Evolutionary conservation across 352 stramenopile species (phyloP), one percentile per base, ranked within the genome.

Genomic region (Plasmopara muralis): DNA sequence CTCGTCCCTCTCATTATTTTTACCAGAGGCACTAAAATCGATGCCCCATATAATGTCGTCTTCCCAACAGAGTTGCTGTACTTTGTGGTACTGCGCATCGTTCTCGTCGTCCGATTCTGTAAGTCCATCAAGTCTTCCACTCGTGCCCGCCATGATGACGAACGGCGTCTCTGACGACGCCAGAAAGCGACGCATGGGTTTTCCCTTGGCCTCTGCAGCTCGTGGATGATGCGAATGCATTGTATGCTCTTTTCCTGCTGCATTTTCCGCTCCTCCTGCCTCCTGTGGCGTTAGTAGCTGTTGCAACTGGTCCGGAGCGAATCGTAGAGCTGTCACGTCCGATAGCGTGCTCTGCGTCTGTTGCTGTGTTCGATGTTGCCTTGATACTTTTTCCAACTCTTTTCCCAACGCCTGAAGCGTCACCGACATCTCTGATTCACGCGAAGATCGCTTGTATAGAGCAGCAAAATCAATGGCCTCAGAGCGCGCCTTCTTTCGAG

Each of bases 11-110:
- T 41, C 50, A 18, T 53, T 20, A 2, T 41, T 1, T 34, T 68
- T 65, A 13, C 53, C 70, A 42, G 64, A 48, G 6, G 53, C 38
- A 4, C 62, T 60, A 40, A 86, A 83, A 38, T 87, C 77, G 18
- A 83, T 64, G 0, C 78, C 81, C 81, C 83, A 94, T 8, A 89
- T 58, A 20, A 94, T 92, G 42, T 81, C 67, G 9, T 91, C 71
- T 56, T 94, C 83, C 83, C 83, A 94, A 5, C 62, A 70, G 4
- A 92, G 50, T 43, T 94, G 83, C 59, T 91, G 73, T 25, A 92
- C 81, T 38, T 86, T 89, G 25, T 86, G 65, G 50, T 91, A 94
- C 35, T 89, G 57, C 12, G 68, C 74, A 38, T 91, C 77, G 34
- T 48, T 60, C n/a, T 70, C 46, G 14, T 66, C 60, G 9, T 67